phyloP scores from a whole-genome alignment of 2,329 filamentous ascomycete genomes.

The Sclerotinia spermophila region DNA sequence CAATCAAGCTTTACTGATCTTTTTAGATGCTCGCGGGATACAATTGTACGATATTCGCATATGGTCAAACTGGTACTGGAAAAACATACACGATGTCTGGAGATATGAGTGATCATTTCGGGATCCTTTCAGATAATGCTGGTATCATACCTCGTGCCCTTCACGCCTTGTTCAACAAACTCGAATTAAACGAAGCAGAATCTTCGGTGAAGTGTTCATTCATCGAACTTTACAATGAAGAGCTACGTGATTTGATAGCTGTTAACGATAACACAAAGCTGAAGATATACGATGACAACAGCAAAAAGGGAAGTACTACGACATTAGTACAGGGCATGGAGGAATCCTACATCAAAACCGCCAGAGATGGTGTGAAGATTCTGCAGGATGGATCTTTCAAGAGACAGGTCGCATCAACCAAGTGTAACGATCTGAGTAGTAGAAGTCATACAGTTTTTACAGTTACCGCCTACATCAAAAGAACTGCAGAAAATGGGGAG shows the following conservation, averaged over 20 bases:
- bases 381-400: constrained; percentile 87
- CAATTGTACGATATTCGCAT: constrained; percentile 98
- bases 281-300: constrained; percentile 92
- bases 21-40: constrained; percentile 82
- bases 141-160: constrained; percentile 93
- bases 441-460: constrained; percentile 97
- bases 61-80: constrained; percentile 95
- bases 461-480: constrained; percentile 86
- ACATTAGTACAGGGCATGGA: constrained; percentile 98
- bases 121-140: constrained; percentile 83
- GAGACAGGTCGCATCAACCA: constrained; percentile 98
- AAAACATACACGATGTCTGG: constrained; percentile 99
- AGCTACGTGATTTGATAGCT: constrained; percentile 84
- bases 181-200: constrained; percentile 75
- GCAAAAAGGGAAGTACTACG: constrained; percentile 75
- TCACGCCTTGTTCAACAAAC: constrained; percentile 79
- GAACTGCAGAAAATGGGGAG: constrained; percentile 75
- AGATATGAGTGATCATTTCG: constrained; percentile 84
- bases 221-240: constrained; percentile 98
- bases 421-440: constrained; percentile 97
- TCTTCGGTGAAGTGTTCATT: constrained; percentile 96
- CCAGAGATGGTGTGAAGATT: constrained; percentile 80
- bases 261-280: constrained; percentile 78
- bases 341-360: constrained; percentile 85
- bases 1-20: constrained; percentile 18